Conservation (phyloP, 2,329 filamentous ascomycete genomes). For the Colletotrichum agaves region DNA sequence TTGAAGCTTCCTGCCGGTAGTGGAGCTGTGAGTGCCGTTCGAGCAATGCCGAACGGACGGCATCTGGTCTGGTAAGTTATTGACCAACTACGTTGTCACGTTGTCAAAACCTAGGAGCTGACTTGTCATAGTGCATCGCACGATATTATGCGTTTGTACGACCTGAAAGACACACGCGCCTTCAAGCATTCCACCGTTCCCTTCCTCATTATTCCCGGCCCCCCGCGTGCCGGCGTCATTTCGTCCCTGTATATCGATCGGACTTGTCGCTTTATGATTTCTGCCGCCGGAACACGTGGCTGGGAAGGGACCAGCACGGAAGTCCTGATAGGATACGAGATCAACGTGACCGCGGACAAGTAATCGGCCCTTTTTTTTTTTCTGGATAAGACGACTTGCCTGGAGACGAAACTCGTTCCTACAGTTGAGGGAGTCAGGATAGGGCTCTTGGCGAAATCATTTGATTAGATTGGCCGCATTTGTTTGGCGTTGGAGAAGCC, state of each 20-base stretch:
- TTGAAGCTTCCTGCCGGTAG: conserved; percentile 92
- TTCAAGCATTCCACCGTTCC: conserved; percentile 84
- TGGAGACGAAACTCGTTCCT: background rate
- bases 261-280: conserved; percentile 90
- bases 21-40: conserved; percentile 87
- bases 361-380: background rate
- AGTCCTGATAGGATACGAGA: conserved; percentile 94
- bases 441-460: no score
- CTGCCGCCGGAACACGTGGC: conserved; percentile 88
- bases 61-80: conserved; percentile 79
- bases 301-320: conserved; percentile 95
- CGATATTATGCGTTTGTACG: conserved; percentile 93
- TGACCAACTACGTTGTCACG: background rate
- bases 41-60: conserved; percentile 90
- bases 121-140: conserved; percentile 77
- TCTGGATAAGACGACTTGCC: background rate
- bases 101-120: background rate
- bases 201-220: conserved; percentile 96
- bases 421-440: background rate
- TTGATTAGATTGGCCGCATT: background rate
- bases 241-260: conserved; percentile 88
- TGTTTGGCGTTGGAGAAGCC: background rate
- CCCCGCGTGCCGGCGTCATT: conserved; percentile 84
- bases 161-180: conserved; percentile 74
- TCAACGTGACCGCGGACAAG: conserved; percentile 53